These are phyloP conservation scores for Penicillium alfredii DNA, from an alignment of 495 filamentous ascomycete genomes.

Conservation along the genomic window DNA sequence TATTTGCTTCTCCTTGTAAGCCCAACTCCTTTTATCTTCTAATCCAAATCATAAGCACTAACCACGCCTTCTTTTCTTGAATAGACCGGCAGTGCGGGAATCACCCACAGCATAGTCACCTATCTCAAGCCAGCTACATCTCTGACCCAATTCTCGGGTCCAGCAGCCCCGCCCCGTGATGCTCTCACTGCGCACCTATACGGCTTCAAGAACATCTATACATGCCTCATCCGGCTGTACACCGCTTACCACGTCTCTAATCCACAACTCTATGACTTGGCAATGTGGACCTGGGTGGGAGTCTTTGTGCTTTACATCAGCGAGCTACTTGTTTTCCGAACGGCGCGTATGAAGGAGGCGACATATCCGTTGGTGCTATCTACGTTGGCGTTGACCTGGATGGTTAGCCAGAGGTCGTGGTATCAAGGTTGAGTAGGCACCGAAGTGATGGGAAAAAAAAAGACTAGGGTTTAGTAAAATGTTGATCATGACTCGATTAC, in stretches of 20 bases:
- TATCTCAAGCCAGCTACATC: slow-evolving; percentile 16
- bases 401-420: slow-evolving; percentile 22
- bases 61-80: too few species aligned
- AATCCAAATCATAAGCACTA: background rate
- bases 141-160: slow-evolving; percentile 22
- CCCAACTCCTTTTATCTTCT: background rate
- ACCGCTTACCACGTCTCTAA: slow-evolving; percentile 28
- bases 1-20: slow-evolving; percentile 26
- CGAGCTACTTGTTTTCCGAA: slow-evolving; percentile 22
- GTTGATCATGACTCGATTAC: slow-evolving; percentile 14
- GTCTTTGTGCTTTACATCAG: slow-evolving; percentile 21
- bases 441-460: too few species aligned
- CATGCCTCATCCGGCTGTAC: slow-evolving; percentile 24
- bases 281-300: slow-evolving; percentile 21
- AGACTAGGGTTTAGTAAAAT: too few species aligned
- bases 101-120: slow-evolving; percentile 20
- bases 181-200: slow-evolving; percentile 26
- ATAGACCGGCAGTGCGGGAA: background rate
- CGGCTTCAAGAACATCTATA: slow-evolving; percentile 29
- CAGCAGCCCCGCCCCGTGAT: slow-evolving; percentile 17
- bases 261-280: slow-evolving; percentile 25
- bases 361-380: slow-evolving; percentile 13
- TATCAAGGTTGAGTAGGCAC: too few species aligned
- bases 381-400: slow-evolving; percentile 20
- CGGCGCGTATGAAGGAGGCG: slow-evolving; percentile 16